Base-by-base conservation (phyloP, 2,329 filamentous ascomycete genomes). In the Monosporascus sp. region DNA sequence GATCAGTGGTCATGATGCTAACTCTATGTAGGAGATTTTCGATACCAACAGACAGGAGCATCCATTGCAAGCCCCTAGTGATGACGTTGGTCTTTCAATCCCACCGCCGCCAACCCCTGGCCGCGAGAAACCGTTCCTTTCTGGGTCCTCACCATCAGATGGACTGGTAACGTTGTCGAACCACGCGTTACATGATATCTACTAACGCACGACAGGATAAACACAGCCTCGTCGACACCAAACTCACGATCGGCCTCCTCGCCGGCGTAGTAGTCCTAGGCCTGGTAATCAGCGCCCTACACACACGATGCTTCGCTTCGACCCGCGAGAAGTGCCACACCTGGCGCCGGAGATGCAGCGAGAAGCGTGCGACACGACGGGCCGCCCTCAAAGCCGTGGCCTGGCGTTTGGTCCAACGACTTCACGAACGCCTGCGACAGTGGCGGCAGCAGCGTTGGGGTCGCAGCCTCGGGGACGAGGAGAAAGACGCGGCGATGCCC, bases 401-500 rank as follows among this genome's bases (percentile, higher is more conserved):
- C 55, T 52, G 61, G 3, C 61, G 66, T 31, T 52, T 75, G 20
- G 56, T 73, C 40, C 56, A 62, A 43, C 65, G 68, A 52, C 57
- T 67, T 1, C 60, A 52, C 11, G 56, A 61, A n/a, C 46, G 53
- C 24, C 40, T 64, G 27, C 48, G 19, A n/a, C n/a, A 3, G 24
- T 27, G 43, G 43, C n/a, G 24, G 24, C 20, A 17, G 22, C 22
- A 46, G 22, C 17, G 43, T 9, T 24, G 55, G 17, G 53, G 53
- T 43, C 56, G 65, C 47, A 52, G 60, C 19, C 40, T 56, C 47
- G 61, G 63, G 20, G 66, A 67, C 20, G 68, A 70, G 52, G 73
- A 75, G 59, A 74, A 74, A 62, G 65, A 70, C 40, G 65, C 65
- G 9, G 53, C 55, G 60, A 53, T 54, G 57, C 31, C 31, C 9